Base-by-base conservation (phyloP, 179 eudicot genomes). In the Drosera spatulata region DNA sequence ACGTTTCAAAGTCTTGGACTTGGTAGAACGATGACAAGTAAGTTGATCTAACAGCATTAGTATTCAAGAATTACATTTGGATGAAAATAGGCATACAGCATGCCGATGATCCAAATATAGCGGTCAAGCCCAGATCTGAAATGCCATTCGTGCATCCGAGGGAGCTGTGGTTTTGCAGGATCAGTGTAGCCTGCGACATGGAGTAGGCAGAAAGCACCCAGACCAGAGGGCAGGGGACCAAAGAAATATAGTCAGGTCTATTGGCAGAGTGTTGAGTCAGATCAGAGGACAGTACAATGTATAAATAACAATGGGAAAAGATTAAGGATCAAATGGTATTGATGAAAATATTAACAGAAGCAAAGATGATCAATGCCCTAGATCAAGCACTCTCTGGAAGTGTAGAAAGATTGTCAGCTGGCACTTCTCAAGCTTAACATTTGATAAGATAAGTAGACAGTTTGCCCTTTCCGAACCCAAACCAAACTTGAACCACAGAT, bases 71-170 rank as follows among this genome's bases (percentile, higher is more conserved):
- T 81, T 81, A 93, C 97, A 71, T 66, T 89, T 39, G 95, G 99
- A 71, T 90, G 97, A 78, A 82, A 85, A 61, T 90, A 86, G 61
- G 99, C 97, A 61, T 86, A 86, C 71, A 93, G 82, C 97, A 93
- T 93, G 55, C 99, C 99, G 56, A 86, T 71, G 60, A 93, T 89
- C 99, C 99, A 93, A 59, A 93, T 79, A 71, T 93, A 89, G 50
- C 99, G 97, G 81, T 93, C 97, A 74, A 93, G 90, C 64, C 99
- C 99, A 55, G 99, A 93, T 85, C 97, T 83, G 71, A 93, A 93
- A 66, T 93, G 99, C 97, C 99, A 93, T 61, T 93, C 99, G 59
- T 90, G 95, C 60, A 86, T 64, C 55, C 79, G 85, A 73, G 99
- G 88, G 61, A 93, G 80, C 67, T 86, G 87, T 42, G 97, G 97